These are phyloP conservation scores for barley (Hordeum vulgare) DNA, from an alignment of 176 grass and related monocot species.

Conservation along the genomic window MorexV3_pseudomolecules_assembly NC_058524.1:95214408-95214907, in stretches of 20 bases:
- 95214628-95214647: background rate
- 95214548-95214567: too few species aligned
- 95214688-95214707: background rate
- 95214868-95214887: background rate
- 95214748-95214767: background rate
- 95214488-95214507: too few species aligned
- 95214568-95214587: background rate
- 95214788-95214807: background rate
- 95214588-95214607: background rate
- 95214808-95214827: background rate
- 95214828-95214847: background rate
- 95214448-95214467: background rate
- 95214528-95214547: too few species aligned
- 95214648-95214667: background rate
- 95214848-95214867: background rate
- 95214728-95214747: background rate
- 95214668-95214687: background rate
- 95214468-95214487: background rate
- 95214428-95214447: background rate
- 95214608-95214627: background rate
- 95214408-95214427: background rate
- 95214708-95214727: background rate
- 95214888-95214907: background rate
- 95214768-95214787: background rate
- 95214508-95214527: background rate